Evolutionary conservation across 2,329 filamentous ascomycete species (phyloP).

Genomic region (Aureobasidium sp.): DNA sequence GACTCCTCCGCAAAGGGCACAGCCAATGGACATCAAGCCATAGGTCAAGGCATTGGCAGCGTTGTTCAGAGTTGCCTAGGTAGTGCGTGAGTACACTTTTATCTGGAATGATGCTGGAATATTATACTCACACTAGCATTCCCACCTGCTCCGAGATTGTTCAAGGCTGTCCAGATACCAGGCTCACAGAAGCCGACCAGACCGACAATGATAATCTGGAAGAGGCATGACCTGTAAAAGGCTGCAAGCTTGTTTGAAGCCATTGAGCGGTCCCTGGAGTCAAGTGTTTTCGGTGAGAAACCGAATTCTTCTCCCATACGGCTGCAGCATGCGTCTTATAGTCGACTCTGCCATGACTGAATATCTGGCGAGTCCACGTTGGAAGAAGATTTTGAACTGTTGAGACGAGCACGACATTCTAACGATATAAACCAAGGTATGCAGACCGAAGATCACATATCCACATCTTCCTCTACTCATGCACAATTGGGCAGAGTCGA

Average conservation of each 20-base stretch:
- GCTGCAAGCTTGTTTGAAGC: neutral
- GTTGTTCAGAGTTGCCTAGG: slow-evolving; percentile 17
- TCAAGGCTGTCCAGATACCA: slow-evolving; percentile 14
- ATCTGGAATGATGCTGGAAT: neutral
- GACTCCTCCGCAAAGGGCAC: slow-evolving; percentile 16
- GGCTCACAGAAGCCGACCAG: slow-evolving; percentile 13
- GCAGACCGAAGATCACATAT: neutral
- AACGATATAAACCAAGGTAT: neutral
- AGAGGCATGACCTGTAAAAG: neutral
- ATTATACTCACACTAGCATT: neutral
- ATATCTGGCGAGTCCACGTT: neutral
- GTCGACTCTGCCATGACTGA: neutral
- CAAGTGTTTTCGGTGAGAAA: neutral
- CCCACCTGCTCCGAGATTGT: slow-evolving; percentile 9
- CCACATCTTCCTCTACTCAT: neutral
- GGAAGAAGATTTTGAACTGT: neutral
- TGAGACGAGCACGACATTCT: neutral
- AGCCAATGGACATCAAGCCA: slow-evolving; percentile 18
- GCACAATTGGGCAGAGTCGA: neutral
- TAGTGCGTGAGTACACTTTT: neutral
- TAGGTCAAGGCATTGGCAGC: slow-evolving; percentile 19
- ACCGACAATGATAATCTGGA: slow-evolving; percentile 26
- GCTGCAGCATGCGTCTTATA: neutral
- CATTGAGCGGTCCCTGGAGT: neutral
- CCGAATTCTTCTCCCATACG: neutral